phyloP scores from a whole-genome alignment of 1,139 yeast genomes.

The Komagataea norvegica region DNA sequence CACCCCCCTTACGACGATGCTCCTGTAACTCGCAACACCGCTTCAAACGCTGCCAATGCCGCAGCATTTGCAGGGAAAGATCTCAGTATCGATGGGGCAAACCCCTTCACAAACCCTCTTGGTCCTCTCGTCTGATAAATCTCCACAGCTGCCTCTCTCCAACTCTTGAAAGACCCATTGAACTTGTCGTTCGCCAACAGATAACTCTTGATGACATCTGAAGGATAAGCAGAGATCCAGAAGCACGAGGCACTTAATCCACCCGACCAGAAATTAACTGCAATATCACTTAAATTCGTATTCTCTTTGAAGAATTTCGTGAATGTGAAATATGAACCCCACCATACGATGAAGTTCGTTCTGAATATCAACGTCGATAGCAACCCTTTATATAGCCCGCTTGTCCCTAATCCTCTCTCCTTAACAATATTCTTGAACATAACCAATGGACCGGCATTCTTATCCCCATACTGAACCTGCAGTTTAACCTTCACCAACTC shows the following conservation, averaged over 20 bases:
- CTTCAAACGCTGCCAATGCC: conserved; percentile 86
- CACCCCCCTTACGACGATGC: conserved; percentile 20
- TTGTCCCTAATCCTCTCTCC: conserved; percentile 48
- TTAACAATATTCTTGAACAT: conserved; percentile 45
- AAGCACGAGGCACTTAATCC: conserved; percentile 75
- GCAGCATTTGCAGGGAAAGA: conserved; percentile 92
- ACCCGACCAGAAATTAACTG: conserved; percentile 87
- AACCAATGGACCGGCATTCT: conserved; percentile 72
- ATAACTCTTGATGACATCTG: conserved; percentile 85
- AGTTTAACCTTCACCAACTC: conserved; percentile 85
- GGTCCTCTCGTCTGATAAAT: conserved; percentile 62
- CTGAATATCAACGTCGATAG: conserved; percentile 85
- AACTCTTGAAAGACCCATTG: conserved; percentile 63
- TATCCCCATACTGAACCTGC: conserved; percentile 85
- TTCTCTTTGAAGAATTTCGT: conserved; percentile 63
- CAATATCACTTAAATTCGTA: conserved; percentile 59
- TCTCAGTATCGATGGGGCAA: conserved; percentile 67
- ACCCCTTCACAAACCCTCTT: conserved; percentile 73
- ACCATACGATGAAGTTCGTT: conserved; percentile 84
- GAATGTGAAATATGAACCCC: conserved; percentile 87
- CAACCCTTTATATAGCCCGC: conserved; percentile 74
- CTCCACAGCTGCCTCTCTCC: conserved; percentile 67
- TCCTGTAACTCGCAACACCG: conserved; percentile 54
- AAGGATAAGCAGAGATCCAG: conserved; percentile 89
- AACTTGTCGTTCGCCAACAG: conserved; percentile 77